Base-by-base conservation (phyloP, 192 early-diverging fungal genomes). In the Backusella morwellensis region DNA sequence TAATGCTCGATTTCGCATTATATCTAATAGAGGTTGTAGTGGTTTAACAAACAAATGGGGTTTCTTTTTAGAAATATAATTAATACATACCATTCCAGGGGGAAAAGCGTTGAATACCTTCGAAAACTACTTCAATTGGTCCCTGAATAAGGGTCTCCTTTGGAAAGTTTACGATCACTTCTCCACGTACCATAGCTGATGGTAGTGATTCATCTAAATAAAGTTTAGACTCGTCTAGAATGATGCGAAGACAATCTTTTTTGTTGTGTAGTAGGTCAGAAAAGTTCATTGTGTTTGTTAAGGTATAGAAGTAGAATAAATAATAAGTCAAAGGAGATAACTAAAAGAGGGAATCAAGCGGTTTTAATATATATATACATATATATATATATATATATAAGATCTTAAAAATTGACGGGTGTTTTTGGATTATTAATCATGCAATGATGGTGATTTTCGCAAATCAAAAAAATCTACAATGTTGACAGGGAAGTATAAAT, bases 141-240 rank as follows among this genome's bases (percentile, higher is more conserved):
- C 80, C 80, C 50, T 70, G 66, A 3, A 81, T 75, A 38, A 50
- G 21, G 0, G 69, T 75, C 26, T 38, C 34, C 29, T 81, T 77
- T 1, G 47, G 8, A 56, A 81, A 66, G n/a, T 71, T 35, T 12
- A 81, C 54, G 26, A 81, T 75, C 4, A 77, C 75, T 50, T 81
- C 76, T 17, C 80, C 80, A 35, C 80, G 76, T 3, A 81, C 35
- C 68, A 81, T 74, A n/a, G 47, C 72, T 23, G 76, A 71, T 21
- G 72, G 69, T 0, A 79, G 38, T 15, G 66, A 68, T 26, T 78
- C 77, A 69, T 78, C 77, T 9, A 78, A 21, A 21, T 74, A 78
- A 35, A 78, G 66, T 29, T 66, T 52, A 41, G n/a, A 66, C 42
- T 78, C 77, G 34, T 78, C 77, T 15, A 78, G 38, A 14, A 78